Base-by-base conservation (phyloP, 495 filamentous ascomycete species). In the Pseudevernia furfuracea region DNA sequence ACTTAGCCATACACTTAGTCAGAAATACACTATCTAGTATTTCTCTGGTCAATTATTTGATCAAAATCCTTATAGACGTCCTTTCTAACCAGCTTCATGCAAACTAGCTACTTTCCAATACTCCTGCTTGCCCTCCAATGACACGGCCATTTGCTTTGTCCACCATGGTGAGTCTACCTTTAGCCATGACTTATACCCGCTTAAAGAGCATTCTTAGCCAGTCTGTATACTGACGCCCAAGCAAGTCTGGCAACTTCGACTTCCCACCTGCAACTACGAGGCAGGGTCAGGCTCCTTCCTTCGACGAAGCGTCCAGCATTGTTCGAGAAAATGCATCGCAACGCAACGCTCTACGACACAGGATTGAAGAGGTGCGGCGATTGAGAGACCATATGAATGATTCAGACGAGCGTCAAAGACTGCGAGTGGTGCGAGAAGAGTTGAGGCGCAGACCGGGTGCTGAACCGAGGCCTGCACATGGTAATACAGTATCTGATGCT, bases 211-310 rank as follows among this genome's bases (percentile, higher is more conserved):
- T 21, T 17, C n/a, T 36, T 15, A 4, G 4, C 6, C 25, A 9
- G 28, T 19, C 9, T 39, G 37, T 19, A n/a, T 36, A 30, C 48
- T 66, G 41, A 66, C 46, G 23, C 14, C 34, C 59, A 64, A 28
- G 30, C 52, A 69, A 88, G 85, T 87, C 84, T 72, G 81, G 80
- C 64, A 84, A 85, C 73, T 80, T 80, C 71, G 80, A 84, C 71
- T 79, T 80, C 58, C 68, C 66, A 34, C 69, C 67, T n/a, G 66
- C 61, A 58, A 58, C 57, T 30, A 41, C 41, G 19, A 46, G 44
- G 15, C 62, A 64, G 41, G 57, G 23, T 32, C 58, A 28, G 28
- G 19, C 39, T 43, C 44, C 52, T 56, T 64, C 61, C 25, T 34
- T 57, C 36, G 55, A 59, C 28, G 61, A 59, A 25, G 37, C 53